phyloP scores from a whole-genome alignment of 805 yeast species.

The Saturnispora mendoncae region DNA sequence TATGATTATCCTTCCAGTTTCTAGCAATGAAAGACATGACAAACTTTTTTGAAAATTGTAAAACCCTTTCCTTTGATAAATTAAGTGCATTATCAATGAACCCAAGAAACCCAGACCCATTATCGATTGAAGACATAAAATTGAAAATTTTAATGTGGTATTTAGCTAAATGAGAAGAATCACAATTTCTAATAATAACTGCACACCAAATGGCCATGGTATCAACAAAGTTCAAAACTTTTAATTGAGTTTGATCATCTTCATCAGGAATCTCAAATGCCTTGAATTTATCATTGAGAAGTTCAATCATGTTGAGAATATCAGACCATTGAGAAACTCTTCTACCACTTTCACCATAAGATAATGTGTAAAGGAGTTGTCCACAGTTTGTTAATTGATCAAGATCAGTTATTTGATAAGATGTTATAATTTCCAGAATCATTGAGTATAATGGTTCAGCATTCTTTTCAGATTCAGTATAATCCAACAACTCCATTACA shows the following conservation, averaged over 20 bases:
- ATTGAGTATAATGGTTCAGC: slow-evolving; percentile 37
- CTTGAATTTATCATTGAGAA: slow-evolving; percentile 10
- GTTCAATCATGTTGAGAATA: slow-evolving; percentile 15
- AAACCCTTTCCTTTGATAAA: slow-evolving; percentile 36
- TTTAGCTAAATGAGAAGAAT: slow-evolving; percentile 34
- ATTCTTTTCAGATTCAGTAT: slow-evolving; percentile 40
- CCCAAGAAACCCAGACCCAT: slow-evolving; percentile 33
- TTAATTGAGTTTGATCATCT: slow-evolving; percentile 10
- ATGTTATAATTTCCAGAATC: slow-evolving; percentile 19
- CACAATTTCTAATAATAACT: slow-evolving; percentile 46
- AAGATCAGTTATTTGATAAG: slow-evolving; percentile 8
- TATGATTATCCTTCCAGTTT: slow-evolving; percentile 31
- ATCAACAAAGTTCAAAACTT: slow-evolving; percentile 17
- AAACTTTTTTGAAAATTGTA: slow-evolving; percentile 36
- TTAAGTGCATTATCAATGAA: slow-evolving; percentile 40
- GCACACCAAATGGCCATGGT: slow-evolving; percentile 38
- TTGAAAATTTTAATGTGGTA: slow-evolving; percentile 38
- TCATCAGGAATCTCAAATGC: slow-evolving; percentile 8
- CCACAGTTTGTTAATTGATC: slow-evolving; percentile 25
- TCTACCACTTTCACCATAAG: slow-evolving; percentile 64
- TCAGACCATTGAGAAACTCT: slow-evolving; percentile 48
- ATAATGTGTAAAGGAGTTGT: slow-evolving; percentile 38
- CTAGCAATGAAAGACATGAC: slow-evolving; percentile 41
- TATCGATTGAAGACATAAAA: slow-evolving; percentile 28
- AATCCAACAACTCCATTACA: slow-evolving; percentile 42